Conservation (phyloP, 768 basidiomycete species). For the Kwoniella sp. region DNA sequence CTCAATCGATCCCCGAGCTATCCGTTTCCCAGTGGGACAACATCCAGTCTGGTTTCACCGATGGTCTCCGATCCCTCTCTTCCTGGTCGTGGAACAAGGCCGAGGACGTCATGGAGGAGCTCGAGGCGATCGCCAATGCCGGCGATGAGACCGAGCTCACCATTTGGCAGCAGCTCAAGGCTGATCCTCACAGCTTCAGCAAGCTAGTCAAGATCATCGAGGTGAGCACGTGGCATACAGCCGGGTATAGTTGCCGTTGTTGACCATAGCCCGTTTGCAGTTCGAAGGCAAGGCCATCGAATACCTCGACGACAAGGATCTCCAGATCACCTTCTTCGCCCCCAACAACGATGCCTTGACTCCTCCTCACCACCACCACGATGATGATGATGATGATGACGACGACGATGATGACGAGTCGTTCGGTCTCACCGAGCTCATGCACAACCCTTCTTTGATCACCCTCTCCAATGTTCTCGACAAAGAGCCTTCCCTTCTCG, state of each 20-base stretch:
- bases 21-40: slow-evolving; percentile 30
- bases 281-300: slow-evolving; percentile 37
- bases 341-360: slow-evolving; percentile 48
- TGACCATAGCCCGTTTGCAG: slow-evolving; percentile 3
- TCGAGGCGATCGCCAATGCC: slow-evolving; percentile 14
- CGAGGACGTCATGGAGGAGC: slow-evolving; percentile 26
- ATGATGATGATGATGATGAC: slow-evolving; percentile 36
- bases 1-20: slow-evolving; percentile 26
- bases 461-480: slow-evolving; percentile 29
- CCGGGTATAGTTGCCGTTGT: background rate
- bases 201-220: slow-evolving; percentile 45
- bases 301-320: slow-evolving; percentile 42
- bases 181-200: slow-evolving; percentile 42
- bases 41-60: slow-evolving; percentile 34
- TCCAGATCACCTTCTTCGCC: slow-evolving; percentile 48
- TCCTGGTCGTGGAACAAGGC: slow-evolving; percentile 34
- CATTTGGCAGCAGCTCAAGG: slow-evolving; percentile 48
- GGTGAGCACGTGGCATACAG: slow-evolving; percentile 25
- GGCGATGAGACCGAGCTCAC: slow-evolving; percentile 34
- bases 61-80: slow-evolving; percentile 22
- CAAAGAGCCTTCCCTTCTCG: slow-evolving; percentile 19
- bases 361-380: slow-evolving; percentile 36
- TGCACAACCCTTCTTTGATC: slow-evolving; percentile 32
- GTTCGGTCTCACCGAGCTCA: slow-evolving; percentile 18
- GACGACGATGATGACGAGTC: slow-evolving; percentile 20